phyloP scores from a whole-genome alignment of 495 filamentous ascomycete genomes.

The Neurospora sp. region DNA sequence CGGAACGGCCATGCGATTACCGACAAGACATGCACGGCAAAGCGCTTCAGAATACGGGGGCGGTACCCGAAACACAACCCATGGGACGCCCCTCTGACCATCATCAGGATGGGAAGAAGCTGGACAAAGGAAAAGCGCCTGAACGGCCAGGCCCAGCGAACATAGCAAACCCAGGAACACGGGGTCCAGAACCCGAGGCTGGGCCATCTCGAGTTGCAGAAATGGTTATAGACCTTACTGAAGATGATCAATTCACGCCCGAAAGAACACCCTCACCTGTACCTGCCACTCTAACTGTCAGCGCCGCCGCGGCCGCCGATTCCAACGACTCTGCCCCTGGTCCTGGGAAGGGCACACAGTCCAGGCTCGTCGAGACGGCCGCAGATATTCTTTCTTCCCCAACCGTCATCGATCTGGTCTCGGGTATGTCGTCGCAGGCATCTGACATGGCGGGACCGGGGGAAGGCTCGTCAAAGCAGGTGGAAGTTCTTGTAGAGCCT shows the following conservation, averaged over 20 bases:
- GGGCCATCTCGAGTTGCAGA: not conserved
- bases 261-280: not conserved
- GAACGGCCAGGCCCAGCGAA: not conserved
- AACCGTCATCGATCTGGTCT: not conserved
- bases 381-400: not conserved
- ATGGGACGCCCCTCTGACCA: not conserved
- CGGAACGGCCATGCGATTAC: conserved; percentile 5
- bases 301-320: not conserved
- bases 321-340: not conserved
- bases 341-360: not conserved
- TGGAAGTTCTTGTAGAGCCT: not conserved
- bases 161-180: not conserved
- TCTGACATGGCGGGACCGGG: not conserved
- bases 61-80: not conserved
- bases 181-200: not conserved
- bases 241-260: not conserved
- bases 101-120: not conserved
- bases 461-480: not conserved
- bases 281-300: not conserved
- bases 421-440: not conserved
- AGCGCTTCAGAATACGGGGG: not conserved
- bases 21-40: not conserved
- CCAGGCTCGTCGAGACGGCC: not conserved
- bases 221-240: not conserved
- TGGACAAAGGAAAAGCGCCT: not conserved